Evolutionary conservation across 768 basidiomycete genomes (phyloP), one percentile per base, ranked within the genome.

Genomic region (Lactarius evosmus): DNA sequence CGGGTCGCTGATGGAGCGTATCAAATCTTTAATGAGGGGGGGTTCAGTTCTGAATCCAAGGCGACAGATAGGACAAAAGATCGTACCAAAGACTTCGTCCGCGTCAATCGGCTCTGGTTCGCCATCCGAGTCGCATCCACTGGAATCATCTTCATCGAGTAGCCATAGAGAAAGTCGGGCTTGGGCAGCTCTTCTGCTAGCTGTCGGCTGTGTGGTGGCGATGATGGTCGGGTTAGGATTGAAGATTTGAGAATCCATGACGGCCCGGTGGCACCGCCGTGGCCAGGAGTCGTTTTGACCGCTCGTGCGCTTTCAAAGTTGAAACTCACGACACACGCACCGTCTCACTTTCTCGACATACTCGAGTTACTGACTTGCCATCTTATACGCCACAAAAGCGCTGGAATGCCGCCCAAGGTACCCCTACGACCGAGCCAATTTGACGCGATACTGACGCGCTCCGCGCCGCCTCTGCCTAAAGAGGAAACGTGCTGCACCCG

Each of bases 211-310:
- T 7, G 82, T 70, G 1, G 84, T 75, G 0, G 78, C 73, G 73
- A 94, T 91, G 41, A 98, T 79, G 12, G 84, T 88, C 1, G 96
- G 96, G 75, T 98, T 98, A 19, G 89, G 89, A 75, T 98, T 98
- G 81, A 87, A 92, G 58, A 87, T 75, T 72, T 87, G 84, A 56
- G 63, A 61, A 0, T 78, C 72, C 84, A 86, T 86, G 61, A 40
- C 58, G 63, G 63, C 8, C 58, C 63, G 58, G 57, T 32, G 8
- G 9, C 38, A 27, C 52, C 57, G 62, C 3, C 0, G 25, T 36
- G 27, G 19, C 55, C 12, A 6, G 19, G 27, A 1, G 16, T 33
- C 32, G 52, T 32, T 19, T 38, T 2, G 9, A 22, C 44, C 41
- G 36, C 60, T 61, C 40, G 50, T 32, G 11, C 22, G 19, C 29